phyloP scores from a whole-genome alignment of 805 yeast genomes.

The Nakazawaea siamensis region DNA sequence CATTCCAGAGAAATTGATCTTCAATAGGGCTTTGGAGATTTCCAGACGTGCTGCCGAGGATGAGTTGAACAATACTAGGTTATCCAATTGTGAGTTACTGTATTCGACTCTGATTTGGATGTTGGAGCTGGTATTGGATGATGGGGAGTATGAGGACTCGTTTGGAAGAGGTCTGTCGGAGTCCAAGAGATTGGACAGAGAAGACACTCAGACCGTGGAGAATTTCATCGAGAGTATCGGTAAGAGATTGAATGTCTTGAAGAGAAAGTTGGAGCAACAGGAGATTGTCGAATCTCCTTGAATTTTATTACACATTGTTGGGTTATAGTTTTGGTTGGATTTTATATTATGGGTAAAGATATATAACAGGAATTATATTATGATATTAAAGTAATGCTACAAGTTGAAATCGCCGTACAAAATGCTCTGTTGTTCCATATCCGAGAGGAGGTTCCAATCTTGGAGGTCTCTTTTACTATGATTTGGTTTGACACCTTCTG shows the following conservation, averaged over 20 bases:
- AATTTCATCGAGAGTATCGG: conserved; percentile 79
- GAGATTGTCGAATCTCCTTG: conserved; percentile 1
- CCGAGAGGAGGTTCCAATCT: background rate
- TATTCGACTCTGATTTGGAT: conserved; percentile 94
- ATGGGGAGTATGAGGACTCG: conserved; percentile 23
- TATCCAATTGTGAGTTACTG: conserved; percentile 74
- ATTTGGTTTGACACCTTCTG: conserved; percentile 12
- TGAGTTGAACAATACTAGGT: conserved; percentile 69
- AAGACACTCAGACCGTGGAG: conserved; percentile 69
- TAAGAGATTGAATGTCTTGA: conserved; percentile 63
- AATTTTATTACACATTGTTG: no score
- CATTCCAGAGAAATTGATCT: conserved; percentile 77
- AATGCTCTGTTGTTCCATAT: background rate
- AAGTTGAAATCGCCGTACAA: background rate
- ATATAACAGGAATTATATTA: background rate
- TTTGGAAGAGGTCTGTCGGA: background rate
- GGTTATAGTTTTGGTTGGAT: no score
- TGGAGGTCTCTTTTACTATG: conserved; percentile 5
- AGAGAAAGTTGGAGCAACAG: conserved; percentile 40
- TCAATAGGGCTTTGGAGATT: conserved; percentile 90
- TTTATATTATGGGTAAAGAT: background rate
- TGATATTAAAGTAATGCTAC: no score
- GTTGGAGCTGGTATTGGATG: conserved; percentile 77
- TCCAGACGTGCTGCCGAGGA: conserved; percentile 86
- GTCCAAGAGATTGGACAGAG: conserved; percentile 49